Conservation (phyloP, 2,329 filamentous ascomycete species). For the Teratosphaeria viscida region DNA sequence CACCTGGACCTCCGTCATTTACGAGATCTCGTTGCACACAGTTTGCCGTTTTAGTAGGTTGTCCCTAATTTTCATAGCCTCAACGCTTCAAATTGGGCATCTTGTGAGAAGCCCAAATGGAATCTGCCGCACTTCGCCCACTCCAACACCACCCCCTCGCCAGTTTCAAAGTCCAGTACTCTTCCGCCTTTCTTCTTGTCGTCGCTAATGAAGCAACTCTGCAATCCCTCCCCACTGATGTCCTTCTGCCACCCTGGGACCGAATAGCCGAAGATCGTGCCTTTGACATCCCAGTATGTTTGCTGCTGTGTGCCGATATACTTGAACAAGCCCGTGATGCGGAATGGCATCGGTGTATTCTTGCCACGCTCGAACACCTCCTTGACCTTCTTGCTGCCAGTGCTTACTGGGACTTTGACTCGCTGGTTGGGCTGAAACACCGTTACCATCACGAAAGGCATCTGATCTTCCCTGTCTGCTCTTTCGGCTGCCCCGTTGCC, state of each 20-base stretch:
- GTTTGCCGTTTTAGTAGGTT: neutral
- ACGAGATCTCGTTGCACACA: neutral
- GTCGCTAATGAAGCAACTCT: conserved; percentile 28
- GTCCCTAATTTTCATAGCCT: conserved; percentile 7
- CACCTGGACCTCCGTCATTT: neutral
- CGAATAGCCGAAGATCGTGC: conserved; percentile 31
- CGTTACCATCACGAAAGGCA: conserved; percentile 34
- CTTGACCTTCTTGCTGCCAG: conserved; percentile 15
- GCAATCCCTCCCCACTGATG: conserved; percentile 30
- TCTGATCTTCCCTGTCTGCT: conserved; percentile 24
- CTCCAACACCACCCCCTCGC: conserved; percentile 23
- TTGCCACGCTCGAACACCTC: conserved; percentile 18
- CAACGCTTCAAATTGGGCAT: conserved; percentile 30
- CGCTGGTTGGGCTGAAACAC: conserved; percentile 28
- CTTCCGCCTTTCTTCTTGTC: conserved; percentile 26
- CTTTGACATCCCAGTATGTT: conserved; percentile 24
- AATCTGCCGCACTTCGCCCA: conserved; percentile 33
- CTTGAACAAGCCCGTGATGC: conserved; percentile 27
- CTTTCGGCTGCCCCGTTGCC: conserved; percentile 21
- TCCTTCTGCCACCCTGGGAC: conserved; percentile 31
- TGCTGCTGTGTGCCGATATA: conserved; percentile 23
- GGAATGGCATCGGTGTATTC: conserved; percentile 33
- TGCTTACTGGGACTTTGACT: conserved; percentile 16
- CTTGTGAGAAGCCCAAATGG: conserved; percentile 34
- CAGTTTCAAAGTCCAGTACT: conserved; percentile 29